Evolutionary conservation across 208 protist genomes (phyloP).

Genomic region (Acanthamoeba lenticulata): DNA sequence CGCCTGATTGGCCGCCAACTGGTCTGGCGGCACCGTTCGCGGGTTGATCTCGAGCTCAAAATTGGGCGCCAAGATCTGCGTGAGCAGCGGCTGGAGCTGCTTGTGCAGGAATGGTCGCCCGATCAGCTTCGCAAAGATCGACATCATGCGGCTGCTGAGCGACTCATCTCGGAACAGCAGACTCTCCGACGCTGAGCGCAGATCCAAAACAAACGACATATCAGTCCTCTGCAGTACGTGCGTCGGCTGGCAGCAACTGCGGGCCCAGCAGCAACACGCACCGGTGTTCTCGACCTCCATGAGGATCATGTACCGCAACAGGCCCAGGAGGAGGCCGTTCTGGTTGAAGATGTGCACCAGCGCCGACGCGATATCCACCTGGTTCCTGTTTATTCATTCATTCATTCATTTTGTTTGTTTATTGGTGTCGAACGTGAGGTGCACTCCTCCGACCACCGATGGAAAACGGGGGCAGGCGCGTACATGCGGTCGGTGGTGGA

Average conservation of each 20-base stretch:
- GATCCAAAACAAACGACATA: not conserved
- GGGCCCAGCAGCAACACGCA: not conserved
- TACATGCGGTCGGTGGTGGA: conserved; percentile 30
- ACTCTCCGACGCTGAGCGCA: not conserved
- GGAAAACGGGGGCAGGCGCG: not conserved
- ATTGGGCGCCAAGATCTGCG: conserved; percentile 20
- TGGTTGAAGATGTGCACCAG: conserved; percentile 57
- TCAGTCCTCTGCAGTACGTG: too few relatives aligned
- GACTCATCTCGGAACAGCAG: conserved; percentile 55
- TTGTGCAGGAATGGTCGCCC: conserved; percentile 18
- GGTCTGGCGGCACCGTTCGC: not conserved
- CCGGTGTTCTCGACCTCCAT: conserved; percentile 66
- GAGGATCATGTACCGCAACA: conserved; percentile 20
- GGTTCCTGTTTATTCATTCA: conserved; percentile 20
- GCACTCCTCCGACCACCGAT: too few relatives aligned
- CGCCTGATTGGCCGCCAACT: not conserved
- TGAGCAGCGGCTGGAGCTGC: not conserved
- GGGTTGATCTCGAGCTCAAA: conserved; percentile 51
- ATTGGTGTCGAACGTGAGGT: too few relatives aligned
- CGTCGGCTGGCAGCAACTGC: too few relatives aligned
- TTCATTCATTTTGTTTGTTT: too few relatives aligned
- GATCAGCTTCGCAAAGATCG: conserved; percentile 41
- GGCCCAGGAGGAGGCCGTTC: conserved; percentile 26
- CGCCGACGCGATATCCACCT: conserved; percentile 36
- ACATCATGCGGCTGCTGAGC: conserved; percentile 42